These are phyloP conservation scores for Annulohypoxylon maeteangense DNA, from an alignment of 495 filamentous ascomycete species.

Conservation along the genomic window DNA sequence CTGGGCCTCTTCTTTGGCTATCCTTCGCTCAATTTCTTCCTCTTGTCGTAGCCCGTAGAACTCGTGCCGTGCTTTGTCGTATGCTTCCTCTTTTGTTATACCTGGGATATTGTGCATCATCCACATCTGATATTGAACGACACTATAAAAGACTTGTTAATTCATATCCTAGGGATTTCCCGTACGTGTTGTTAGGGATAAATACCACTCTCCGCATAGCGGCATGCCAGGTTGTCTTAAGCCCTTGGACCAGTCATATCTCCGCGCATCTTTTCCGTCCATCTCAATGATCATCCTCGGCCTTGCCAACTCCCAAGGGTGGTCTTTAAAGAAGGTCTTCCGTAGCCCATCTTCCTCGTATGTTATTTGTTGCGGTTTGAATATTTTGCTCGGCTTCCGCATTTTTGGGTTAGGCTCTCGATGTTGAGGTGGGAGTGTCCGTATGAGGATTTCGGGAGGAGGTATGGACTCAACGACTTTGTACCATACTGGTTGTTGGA, in stretches of 20 bases:
- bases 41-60: slow-evolving; percentile 86
- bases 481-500: slow-evolving; percentile 77
- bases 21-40: slow-evolving; percentile 83
- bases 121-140: slow-evolving; percentile 91
- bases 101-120: slow-evolving; percentile 71
- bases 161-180: neutral
- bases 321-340: slow-evolving; percentile 84
- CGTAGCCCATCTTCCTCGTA: slow-evolving; percentile 90
- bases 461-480: slow-evolving; percentile 77
- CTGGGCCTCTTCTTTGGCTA: slow-evolving; percentile 89
- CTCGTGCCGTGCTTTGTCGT: slow-evolving; percentile 87
- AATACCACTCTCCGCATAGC: slow-evolving; percentile 87
- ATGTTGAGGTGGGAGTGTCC: slow-evolving; percentile 73
- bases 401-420: slow-evolving; percentile 60
- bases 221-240: slow-evolving; percentile 80
- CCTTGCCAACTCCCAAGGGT: slow-evolving; percentile 96
- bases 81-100: slow-evolving; percentile 74
- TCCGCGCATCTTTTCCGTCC: slow-evolving; percentile 80
- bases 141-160: slow-evolving; percentile 64
- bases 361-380: slow-evolving; percentile 77
- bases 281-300: slow-evolving; percentile 86
- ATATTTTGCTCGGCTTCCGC: slow-evolving; percentile 74
- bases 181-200: neutral
- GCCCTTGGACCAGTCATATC: slow-evolving; percentile 79
- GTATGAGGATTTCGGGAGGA: slow-evolving; percentile 78